Base-by-base conservation (phyloP, 2,329 filamentous ascomycete species). In the Elsinoe necatrix region DNA sequence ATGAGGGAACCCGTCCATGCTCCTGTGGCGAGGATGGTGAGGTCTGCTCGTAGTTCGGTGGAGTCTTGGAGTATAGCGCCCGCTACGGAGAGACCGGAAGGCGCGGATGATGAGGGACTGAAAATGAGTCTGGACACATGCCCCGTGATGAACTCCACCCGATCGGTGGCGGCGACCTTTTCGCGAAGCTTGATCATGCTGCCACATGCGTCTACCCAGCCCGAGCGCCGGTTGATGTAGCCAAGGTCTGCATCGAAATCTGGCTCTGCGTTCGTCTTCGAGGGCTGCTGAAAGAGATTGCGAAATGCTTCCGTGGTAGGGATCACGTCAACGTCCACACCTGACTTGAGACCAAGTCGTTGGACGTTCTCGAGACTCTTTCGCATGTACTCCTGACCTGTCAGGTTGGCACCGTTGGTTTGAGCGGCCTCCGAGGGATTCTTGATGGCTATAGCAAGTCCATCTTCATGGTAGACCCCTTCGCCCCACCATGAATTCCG, bases 1-100 rank as follows among this genome's bases (percentile, higher is more conserved):
- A 96, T 73, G 20, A 96, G 77, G 1, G 80, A 78, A 1, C 84
- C 81, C 1, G 87, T 89, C 91, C 92, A 97, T 3, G 92, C 90
- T 14, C 92, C 92, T 0, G 90, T 84, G 0, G 92, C 90, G 1
- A 95, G 77, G 56, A 96, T 76, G 31, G 87, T 84, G 6, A 95
- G 76, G 58, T 89, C 86, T 1, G 86, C 87, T 3, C 71, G 72
- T 5, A 89, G 61, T 8, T 67, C 72, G 5, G 69, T 69, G 1
- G 76, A 77, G 59, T 80, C 72, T 1, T 65, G 64, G 9, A 87
- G 71, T n/a, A 72, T 75, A 20, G 76, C 86, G 31, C 87, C 87
- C 0, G 77, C 75, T n/a, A 81, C 72, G 23, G 62, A 63, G 47
- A 63, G 66, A 25, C 56, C 55, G 12, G 58, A 54, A 3, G 43